Conservation (phyloP, 2,329 filamentous ascomycete species). For the Neopestalotiopsis clavispora region DNA sequence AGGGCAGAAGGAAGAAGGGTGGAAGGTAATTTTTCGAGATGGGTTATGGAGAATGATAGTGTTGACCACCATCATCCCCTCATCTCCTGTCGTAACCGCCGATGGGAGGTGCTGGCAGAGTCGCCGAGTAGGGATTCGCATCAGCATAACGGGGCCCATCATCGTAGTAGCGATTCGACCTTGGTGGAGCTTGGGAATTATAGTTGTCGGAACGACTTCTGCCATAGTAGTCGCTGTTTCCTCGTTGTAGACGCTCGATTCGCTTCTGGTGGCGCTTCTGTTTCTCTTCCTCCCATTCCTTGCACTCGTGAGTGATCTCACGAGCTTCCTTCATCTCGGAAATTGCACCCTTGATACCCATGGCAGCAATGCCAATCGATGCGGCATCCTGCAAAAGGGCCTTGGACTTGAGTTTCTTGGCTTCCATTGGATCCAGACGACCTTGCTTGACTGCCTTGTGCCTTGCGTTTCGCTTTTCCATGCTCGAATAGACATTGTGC, state of each 20-base stretch:
- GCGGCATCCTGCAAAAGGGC: conserved; percentile 62
- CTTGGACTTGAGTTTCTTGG: conserved; percentile 62
- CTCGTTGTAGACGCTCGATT: conserved; percentile 40
- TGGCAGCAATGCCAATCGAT: conserved; percentile 61
- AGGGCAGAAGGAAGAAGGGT: too few species aligned
- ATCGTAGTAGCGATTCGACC: conserved; percentile 43
- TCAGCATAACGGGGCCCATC: conserved; percentile 53
- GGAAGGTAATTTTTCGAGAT: too few species aligned
- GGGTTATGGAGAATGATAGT: not conserved
- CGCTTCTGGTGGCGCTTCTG: conserved; percentile 54
- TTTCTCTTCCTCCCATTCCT: conserved; percentile 55
- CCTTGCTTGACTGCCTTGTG: conserved; percentile 60
- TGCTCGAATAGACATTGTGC: conserved; percentile 62
- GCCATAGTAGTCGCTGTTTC: conserved; percentile 35
- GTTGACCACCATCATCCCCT: conserved; percentile 22
- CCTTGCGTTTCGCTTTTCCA: conserved; percentile 59
- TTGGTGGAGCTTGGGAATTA: conserved; percentile 46
- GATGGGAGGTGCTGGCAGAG: conserved; percentile 47
- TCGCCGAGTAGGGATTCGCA: conserved; percentile 50
- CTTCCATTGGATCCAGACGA: conserved; percentile 53
- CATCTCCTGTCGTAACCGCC: conserved; percentile 41
- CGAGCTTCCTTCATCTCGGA: conserved; percentile 61
- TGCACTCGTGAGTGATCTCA: conserved; percentile 53
- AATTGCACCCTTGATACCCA: conserved; percentile 62
- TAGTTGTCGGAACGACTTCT: conserved; percentile 51